A percentile compares a stretch with the other conserved stretches of the same genome.
phyloP scores from a whole-genome alignment of 441 rosid species.

The Flueggea neowawraea region DNA sequence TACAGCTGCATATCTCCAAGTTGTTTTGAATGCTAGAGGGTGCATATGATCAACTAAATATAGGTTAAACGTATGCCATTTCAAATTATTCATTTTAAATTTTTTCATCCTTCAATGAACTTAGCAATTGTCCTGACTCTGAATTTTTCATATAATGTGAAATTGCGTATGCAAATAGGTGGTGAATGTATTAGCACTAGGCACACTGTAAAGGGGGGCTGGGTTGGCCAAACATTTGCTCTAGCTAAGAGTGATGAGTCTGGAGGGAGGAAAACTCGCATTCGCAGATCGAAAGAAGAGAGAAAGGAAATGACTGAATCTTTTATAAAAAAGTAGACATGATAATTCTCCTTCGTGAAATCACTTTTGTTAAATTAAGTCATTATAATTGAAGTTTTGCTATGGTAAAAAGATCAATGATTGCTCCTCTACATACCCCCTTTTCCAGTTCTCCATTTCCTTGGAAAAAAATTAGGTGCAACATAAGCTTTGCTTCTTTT shows the following conservation, averaged over 20 bases:
- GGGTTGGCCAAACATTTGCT: conserved; percentile 75
- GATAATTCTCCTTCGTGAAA: conserved; percentile 11
- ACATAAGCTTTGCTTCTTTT: too few relatives aligned
- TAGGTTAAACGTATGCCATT: too few relatives aligned
- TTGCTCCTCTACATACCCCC: too few relatives aligned
- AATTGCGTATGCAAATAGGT: conserved; percentile 20
- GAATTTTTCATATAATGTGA: conserved; percentile 18
- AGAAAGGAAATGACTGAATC: conserved; percentile 79
- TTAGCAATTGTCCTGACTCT: conserved; percentile 11
- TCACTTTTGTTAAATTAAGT: conserved; percentile 6
- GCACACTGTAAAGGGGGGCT: conserved; percentile 69
- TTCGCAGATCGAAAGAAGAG: conserved; percentile 90
- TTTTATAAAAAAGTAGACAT: conserved; percentile 66
- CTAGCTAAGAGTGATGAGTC: conserved; percentile 68
- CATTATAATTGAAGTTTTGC: too few relatives aligned
- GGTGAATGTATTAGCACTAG: conserved; percentile 30
- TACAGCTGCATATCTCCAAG: too few relatives aligned
- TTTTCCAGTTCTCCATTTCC: too few relatives aligned
- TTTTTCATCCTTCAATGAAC: too few relatives aligned
- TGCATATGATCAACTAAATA: too few relatives aligned
- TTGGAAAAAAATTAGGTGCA: too few relatives aligned
- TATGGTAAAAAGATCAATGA: too few relatives aligned
- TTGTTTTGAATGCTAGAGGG: too few relatives aligned
- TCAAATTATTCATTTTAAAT: too few relatives aligned
- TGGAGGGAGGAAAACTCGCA: conserved; percentile 68